phyloP scores from a whole-genome alignment of 108 stramenopile genomes.

The Cyclotella sp. region DNA sequence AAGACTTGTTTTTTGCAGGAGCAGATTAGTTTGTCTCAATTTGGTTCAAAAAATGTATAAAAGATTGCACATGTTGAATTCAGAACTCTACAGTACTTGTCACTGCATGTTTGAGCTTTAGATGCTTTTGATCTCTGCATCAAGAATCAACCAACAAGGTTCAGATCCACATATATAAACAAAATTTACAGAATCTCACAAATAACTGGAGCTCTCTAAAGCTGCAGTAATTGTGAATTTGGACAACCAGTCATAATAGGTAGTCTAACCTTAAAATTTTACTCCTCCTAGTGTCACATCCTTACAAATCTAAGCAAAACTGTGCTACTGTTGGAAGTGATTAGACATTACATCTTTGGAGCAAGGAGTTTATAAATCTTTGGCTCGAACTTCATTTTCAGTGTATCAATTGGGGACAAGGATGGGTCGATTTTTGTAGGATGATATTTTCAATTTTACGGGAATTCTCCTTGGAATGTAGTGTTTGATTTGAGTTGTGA shows the following conservation, averaged over 20 bases:
- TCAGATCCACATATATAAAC: slow-evolving; percentile 52
- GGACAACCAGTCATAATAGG: slow-evolving; percentile 8
- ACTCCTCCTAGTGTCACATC: no score
- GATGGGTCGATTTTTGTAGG: slow-evolving; percentile 1
- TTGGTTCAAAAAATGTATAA: slow-evolving; percentile 59
- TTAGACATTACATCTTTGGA: slow-evolving; percentile 60
- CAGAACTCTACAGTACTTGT: slow-evolving; percentile 19
- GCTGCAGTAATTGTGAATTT: background rate
- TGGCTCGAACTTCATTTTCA: slow-evolving; percentile 5
- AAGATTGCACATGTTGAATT: slow-evolving; percentile 60
- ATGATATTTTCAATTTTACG: background rate
- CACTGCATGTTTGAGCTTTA: slow-evolving; percentile 46
- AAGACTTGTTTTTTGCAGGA: slow-evolving; percentile 60
- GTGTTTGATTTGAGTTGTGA: background rate
- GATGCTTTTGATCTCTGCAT: slow-evolving; percentile 49
- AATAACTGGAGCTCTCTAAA: slow-evolving; percentile 11
- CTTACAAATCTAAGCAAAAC: no score
- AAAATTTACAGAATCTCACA: slow-evolving; percentile 65
- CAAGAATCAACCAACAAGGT: slow-evolving; percentile 47
- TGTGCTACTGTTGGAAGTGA: slow-evolving; percentile 76
- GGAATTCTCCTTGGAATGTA: slow-evolving; percentile 18
- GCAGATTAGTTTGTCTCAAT: slow-evolving; percentile 59
- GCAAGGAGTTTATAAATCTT: slow-evolving; percentile 18
- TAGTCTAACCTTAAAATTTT: no score
- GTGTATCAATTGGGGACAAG: slow-evolving; percentile 28